Percentiles rank a stretch among this genome's conserved stretches.
These are phyloP conservation scores for Incumbomyces lentus DNA, from an alignment of 2,329 filamentous ascomycete genomes.

Conservation along the genomic window DNA sequence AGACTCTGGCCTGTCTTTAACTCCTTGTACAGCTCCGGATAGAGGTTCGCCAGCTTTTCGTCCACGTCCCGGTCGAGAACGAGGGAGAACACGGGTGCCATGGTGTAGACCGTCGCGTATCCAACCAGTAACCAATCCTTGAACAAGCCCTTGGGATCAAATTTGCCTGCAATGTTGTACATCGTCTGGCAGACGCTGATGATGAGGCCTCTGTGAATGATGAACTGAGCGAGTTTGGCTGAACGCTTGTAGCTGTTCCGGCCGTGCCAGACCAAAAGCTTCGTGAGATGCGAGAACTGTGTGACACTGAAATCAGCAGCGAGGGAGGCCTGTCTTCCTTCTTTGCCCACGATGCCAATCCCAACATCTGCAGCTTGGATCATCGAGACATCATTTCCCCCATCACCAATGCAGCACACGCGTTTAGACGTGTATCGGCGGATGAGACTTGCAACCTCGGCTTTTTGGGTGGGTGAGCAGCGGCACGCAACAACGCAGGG, in stretches of 20 bases:
- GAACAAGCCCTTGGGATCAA: conserved; percentile 90
- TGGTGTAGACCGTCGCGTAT: conserved; percentile 93
- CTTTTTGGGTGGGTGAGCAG: conserved; percentile 94
- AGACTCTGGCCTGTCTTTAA: conserved; percentile 79
- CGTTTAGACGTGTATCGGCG: conserved; percentile 86
- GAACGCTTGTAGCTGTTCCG: conserved; percentile 94
- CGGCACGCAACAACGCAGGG: conserved; percentile 92
- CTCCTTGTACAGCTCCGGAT: conserved; percentile 96
- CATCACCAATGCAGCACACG: conserved; percentile 94
- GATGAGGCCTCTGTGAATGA: conserved; percentile 93
- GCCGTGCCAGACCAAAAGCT: conserved; percentile 97
- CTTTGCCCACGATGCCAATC: conserved; percentile 95
- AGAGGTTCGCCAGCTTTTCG: conserved; percentile 83
- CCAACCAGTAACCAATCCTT: conserved; percentile 95
- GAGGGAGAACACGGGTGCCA: conserved; percentile 80
- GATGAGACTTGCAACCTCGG: conserved; percentile 83
- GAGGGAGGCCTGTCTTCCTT: conserved; percentile 85
- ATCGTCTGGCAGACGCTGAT: conserved; percentile 95
- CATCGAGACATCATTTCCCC: conserved; percentile 98
- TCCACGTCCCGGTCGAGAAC: conserved; percentile 94
- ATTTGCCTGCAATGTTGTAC: conserved; percentile 85
- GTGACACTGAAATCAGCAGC: conserved; percentile 95
- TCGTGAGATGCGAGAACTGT: conserved; percentile 89
- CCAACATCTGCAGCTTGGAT: conserved; percentile 97
- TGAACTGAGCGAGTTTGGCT: conserved; percentile 92